phyloP scores from a whole-genome alignment of 768 basidiomycete species.

The Inosperma sp. region DNA sequence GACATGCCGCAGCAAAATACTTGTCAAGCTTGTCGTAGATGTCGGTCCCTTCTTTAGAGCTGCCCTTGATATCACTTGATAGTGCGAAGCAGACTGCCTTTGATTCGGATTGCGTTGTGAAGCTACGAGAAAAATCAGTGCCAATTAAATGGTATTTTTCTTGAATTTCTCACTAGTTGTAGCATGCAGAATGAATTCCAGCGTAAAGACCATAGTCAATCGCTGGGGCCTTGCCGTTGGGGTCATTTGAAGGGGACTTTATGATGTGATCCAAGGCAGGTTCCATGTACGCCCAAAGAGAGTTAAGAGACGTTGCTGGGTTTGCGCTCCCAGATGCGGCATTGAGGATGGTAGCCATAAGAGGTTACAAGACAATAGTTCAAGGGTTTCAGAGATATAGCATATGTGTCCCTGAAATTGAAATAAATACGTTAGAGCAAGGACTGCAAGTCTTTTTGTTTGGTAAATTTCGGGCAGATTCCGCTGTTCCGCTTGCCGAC shows the following conservation, averaged over 20 bases:
- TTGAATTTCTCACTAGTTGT: conserved; percentile 56
- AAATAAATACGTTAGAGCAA: no score
- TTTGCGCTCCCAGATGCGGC: conserved; percentile 63
- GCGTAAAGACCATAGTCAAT: conserved; percentile 71
- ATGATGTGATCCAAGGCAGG: conserved; percentile 77
- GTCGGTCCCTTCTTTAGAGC: conserved; percentile 51
- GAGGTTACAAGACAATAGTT: not conserved
- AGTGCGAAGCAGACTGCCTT: conserved; percentile 16
- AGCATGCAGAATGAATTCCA: conserved; percentile 76
- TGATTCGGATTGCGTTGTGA: conserved; percentile 54
- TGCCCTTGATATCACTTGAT: conserved; percentile 8
- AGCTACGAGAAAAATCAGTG: conserved; percentile 28
- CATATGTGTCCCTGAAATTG: no score
- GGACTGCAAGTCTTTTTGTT: no score
- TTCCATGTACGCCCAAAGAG: conserved; percentile 70
- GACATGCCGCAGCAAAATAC: conserved; percentile 58
- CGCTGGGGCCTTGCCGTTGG: conserved; percentile 56
- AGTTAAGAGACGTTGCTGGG: conserved; percentile 65
- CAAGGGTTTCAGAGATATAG: no score
- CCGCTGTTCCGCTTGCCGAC: no score
- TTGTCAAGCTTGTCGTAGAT: conserved; percentile 70
- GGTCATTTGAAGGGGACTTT: conserved; percentile 57
- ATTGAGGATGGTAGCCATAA: conserved; percentile 40
- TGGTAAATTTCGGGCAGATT: no score
- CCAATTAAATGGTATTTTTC: conserved; percentile 10